Conservation (phyloP, 441 rosid genomes). For the Macaranga tanarius region DNA sequence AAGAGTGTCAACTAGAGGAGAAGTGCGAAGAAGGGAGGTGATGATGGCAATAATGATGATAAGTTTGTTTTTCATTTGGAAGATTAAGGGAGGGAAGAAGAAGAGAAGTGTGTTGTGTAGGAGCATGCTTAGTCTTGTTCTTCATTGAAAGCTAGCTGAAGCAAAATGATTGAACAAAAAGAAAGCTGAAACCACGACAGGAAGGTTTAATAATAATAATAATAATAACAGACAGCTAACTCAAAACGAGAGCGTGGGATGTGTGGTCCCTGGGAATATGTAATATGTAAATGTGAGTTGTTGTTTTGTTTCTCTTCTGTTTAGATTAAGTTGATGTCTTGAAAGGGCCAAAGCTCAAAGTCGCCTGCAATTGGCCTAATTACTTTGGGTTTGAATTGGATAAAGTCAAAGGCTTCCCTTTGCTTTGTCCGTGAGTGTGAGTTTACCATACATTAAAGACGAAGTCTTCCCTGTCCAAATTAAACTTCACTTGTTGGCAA, state of each 20-base stretch:
- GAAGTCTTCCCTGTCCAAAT: too few species aligned
- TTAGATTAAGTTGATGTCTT: too few species aligned
- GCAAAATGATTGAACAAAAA: neutral
- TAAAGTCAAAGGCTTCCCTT: too few species aligned
- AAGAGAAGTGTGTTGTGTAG: too few species aligned
- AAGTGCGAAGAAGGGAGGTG: neutral
- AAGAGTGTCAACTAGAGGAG: constrained; percentile 29
- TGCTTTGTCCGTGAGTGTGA: too few species aligned
- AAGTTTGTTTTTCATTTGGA: constrained; percentile 31
- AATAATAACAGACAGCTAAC: neutral
- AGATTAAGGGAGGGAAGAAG: neutral
- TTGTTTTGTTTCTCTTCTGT: too few species aligned
- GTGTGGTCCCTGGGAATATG: neutral
- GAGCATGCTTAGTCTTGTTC: neutral
- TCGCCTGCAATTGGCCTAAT: too few species aligned
- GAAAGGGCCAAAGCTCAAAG: too few species aligned
- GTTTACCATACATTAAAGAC: too few species aligned
- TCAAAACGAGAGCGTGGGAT: neutral
- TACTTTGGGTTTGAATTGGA: too few species aligned
- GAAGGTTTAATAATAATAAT: neutral
- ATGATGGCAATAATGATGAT: neutral
- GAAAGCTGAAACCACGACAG: neutral
- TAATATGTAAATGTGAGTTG: too few species aligned
- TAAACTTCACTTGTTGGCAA: too few species aligned
- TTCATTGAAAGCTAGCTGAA: constrained; percentile 23